These are phyloP conservation scores for Geosmithia putterillii DNA, from an alignment of 2,329 filamentous ascomycete species.

Conservation along the genomic window DNA sequence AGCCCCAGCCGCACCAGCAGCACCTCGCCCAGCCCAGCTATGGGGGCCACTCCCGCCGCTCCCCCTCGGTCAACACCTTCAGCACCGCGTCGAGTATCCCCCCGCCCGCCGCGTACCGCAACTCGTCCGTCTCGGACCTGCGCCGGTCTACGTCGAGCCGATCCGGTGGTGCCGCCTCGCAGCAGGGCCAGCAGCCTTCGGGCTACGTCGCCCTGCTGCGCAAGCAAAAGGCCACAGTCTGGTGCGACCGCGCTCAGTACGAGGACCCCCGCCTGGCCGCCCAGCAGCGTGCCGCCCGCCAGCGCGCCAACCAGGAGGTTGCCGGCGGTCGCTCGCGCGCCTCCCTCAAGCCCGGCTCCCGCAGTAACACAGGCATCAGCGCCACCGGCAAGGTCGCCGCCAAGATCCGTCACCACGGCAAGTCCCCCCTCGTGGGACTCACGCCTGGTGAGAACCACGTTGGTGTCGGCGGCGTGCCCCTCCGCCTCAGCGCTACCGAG, in stretches of 20 bases:
- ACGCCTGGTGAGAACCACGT: slow-evolving; percentile 65
- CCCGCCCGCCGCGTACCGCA: slow-evolving; percentile 44
- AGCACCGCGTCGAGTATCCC: slow-evolving; percentile 60
- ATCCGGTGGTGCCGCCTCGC: slow-evolving; percentile 39
- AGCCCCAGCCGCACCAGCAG: slow-evolving; percentile 13
- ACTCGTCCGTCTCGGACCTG: slow-evolving; percentile 42
- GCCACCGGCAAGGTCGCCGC: slow-evolving; percentile 56
- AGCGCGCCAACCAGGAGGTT: slow-evolving; percentile 75
- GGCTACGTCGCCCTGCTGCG: slow-evolving; percentile 93
- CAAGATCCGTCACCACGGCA: slow-evolving; percentile 83
- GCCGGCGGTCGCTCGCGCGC: slow-evolving; percentile 41
- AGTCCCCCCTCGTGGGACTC: slow-evolving; percentile 68
- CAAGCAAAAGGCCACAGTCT: slow-evolving; percentile 95
- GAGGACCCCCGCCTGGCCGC: slow-evolving; percentile 78
- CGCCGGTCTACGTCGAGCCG: slow-evolving; percentile 73
- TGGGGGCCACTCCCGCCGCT: slow-evolving; percentile 34
- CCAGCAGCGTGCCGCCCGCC: slow-evolving; percentile 77
- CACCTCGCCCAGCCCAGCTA: slow-evolving; percentile 17
- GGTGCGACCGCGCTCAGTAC: slow-evolving; percentile 89
- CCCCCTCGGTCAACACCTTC: slow-evolving; percentile 55
- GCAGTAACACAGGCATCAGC: slow-evolving; percentile 51
- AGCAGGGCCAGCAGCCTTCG: slow-evolving; percentile 42
- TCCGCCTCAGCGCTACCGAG: slow-evolving; percentile 89
- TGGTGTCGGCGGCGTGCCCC: slow-evolving; percentile 67
- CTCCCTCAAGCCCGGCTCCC: slow-evolving; percentile 19